Base-by-base conservation (phyloP, 2,329 filamentous ascomycete genomes). In the Cladosporium velox region DNA sequence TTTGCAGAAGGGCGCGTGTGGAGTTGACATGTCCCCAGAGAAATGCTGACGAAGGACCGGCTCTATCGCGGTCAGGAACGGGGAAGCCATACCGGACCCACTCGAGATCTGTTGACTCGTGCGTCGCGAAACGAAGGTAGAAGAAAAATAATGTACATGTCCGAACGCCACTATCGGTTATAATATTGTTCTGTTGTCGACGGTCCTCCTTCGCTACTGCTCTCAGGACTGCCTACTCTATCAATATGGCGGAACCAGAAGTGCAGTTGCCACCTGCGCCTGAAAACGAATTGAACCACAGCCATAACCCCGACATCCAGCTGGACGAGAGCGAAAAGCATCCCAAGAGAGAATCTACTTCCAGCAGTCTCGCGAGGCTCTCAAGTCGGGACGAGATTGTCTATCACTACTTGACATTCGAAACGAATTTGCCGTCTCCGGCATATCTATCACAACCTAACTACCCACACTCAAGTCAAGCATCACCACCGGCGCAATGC, bases 331-430 rank as follows among this genome's bases (percentile, higher is more conserved):
- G 67, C 18, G 73, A 73, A 26, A 78, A 78, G 70, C 66, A 44
- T 7, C 66, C 66, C 1, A 58, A 66, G 24, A 68, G 68, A 24
- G 67, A 68, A 32, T 69, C 70, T 5, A 41, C 66, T 10, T 15
- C 44, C 21, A 73, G 69, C 61, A 69, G 69, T 51, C 21, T 67
- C 21, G 35, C 30, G 14, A 52, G 28, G 35, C 26, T 64, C 18
- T 63, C 66, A 28, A 64, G 58, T n/a, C 58, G 74, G 15, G 71
- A 74, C 28, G 70, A 73, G 14, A 80, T 90, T 65, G 78, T 83
- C 18, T 86, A 85, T 75, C 81, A 83, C 21, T 89, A 90, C 72
- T 78, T 91, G 61, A 87, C 84, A 1, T 87, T 89, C 73, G 84
- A 88, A 59, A 90, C 87, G 1, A 76, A 81, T 15, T 74, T 90